Base-by-base conservation (phyloP, 129 eudicot species). In the Gnaphalium uliginosum region DNA sequence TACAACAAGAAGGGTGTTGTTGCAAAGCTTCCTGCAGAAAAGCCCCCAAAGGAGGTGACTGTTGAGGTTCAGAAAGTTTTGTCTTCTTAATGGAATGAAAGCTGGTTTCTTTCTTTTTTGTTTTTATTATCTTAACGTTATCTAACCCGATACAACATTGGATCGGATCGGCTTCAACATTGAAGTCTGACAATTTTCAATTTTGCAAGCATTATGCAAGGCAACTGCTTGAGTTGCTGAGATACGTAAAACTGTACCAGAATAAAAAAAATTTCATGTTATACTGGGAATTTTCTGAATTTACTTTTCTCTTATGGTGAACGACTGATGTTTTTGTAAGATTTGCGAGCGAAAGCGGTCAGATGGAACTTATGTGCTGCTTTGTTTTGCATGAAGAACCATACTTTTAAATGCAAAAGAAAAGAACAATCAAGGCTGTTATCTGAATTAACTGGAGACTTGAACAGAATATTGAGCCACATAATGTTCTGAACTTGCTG, bases 11-110 rank as follows among this genome's bases (percentile, higher is more conserved):
- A 90, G 83, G 85, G 88, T 14, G 80, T 87, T 2, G 87, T 90
- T 79, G 88, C 88, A 26, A 84, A 85, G 83, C 86, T 90, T 59
- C 93, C 83, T 56, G 96, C 93, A 7, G 96, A 90, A 80, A 90
- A 90, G 35, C 81, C 86, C 39, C 88, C 93, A 2, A 81, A 83
- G 76, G 93, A 83, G 68, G 93, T 86, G 72, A 81, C 88, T 3
- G 75, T 66, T 21, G 93, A 88, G 83, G 83, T 83, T 72, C 83
- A 81, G 82, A 85, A 81, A 71, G 83, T 66, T 35, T 81, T 86
- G 23, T 76, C 90, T 22, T 78, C 90, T 22, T 66, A 74, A 73
- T 41, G 43, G 29, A 46, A 30, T 66, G 22, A 32, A 21, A 46
- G 46, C 32, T 10, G 39, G 39, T 37, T 73, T 33, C 18, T 60